These are phyloP conservation scores for Bipolaris bicolor DNA, from an alignment of 2,329 filamentous ascomycete genomes.

Conservation along the genomic window DNA sequence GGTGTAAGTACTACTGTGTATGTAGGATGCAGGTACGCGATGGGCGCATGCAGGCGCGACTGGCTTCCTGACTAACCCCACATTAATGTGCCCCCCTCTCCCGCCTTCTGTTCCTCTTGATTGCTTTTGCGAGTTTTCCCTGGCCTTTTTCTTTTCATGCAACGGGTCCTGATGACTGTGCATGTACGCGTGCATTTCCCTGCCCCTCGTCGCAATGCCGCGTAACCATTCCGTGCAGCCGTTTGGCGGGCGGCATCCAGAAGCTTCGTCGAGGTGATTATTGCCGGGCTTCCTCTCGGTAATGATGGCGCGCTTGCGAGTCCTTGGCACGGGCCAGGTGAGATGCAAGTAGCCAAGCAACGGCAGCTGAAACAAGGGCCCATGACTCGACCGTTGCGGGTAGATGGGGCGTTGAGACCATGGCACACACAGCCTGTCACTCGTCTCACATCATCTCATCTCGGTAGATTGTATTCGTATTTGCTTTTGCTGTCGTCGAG, in stretches of 20 bases:
- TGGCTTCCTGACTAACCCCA: background rate
- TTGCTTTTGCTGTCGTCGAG: background rate
- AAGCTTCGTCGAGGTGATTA: too few species aligned
- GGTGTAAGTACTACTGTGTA: background rate
- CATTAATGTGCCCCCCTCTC: background rate
- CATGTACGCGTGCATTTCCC: background rate
- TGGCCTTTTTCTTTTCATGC: background rate
- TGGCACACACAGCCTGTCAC: background rate
- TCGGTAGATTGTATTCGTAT: background rate
- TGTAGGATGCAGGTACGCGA: constrained; percentile 1
- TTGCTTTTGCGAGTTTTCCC: background rate
- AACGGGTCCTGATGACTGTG: too few species aligned
- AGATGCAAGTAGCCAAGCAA: background rate
- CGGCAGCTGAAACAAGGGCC: constrained; percentile 3
- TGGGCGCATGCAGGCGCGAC: background rate
- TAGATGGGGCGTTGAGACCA: background rate
- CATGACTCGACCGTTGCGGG: background rate
- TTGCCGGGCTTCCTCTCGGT: too few species aligned
- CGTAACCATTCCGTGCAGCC: background rate
- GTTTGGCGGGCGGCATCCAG: background rate
- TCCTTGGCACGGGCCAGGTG: background rate
- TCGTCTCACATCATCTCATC: background rate
- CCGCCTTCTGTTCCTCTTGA: background rate
- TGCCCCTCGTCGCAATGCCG: background rate
- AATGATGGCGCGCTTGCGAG: too few species aligned